Percentiles rank a stretch among this genome's conserved stretches.
phyloP scores from a whole-genome alignment of 139 green algal species.

The Tetradesmus lagerheimii region DNA sequence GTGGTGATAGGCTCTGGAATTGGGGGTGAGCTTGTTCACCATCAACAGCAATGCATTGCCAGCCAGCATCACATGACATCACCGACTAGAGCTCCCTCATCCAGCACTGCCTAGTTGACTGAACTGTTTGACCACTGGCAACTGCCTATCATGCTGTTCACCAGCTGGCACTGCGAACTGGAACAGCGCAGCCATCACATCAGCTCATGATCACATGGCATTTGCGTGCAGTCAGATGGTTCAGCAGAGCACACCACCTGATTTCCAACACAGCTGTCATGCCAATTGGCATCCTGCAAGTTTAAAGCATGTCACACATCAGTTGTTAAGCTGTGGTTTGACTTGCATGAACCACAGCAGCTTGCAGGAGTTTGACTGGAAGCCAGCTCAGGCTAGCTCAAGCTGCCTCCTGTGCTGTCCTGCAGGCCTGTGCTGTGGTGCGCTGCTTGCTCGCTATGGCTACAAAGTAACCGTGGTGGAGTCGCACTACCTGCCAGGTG shows the following conservation, averaged over 20 bases:
- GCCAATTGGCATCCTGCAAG: too few relatives aligned
- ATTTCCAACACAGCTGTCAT: too few relatives aligned
- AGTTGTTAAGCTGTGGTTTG: too few relatives aligned
- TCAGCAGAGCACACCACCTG: too few relatives aligned
- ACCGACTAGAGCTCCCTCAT: background rate
- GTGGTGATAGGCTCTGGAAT: constrained; percentile 81
- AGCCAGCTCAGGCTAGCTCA: background rate
- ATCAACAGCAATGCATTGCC: background rate
- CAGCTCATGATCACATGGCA: too few relatives aligned
- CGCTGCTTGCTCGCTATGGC: constrained; percentile 78
- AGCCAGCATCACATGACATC: background rate
- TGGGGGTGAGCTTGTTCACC: constrained; percentile 58
- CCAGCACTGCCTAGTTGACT: too few relatives aligned
- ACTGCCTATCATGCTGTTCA: constrained; percentile 20
- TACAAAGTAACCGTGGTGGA: constrained; percentile 84
- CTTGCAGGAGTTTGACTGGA: background rate
- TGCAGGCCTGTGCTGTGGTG: constrained; percentile 81
- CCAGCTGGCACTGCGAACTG: too few relatives aligned
- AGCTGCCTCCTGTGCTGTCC: constrained; percentile 58
- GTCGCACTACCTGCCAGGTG: constrained; percentile 85
- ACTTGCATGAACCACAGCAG: background rate
- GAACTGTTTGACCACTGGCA: too few relatives aligned
- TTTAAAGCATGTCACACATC: too few relatives aligned
- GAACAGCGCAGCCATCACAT: too few relatives aligned
- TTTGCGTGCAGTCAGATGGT: too few relatives aligned